Base-by-base conservation (phyloP, 768 basidiomycete genomes). In the Antrodiella citrinella region DNA sequence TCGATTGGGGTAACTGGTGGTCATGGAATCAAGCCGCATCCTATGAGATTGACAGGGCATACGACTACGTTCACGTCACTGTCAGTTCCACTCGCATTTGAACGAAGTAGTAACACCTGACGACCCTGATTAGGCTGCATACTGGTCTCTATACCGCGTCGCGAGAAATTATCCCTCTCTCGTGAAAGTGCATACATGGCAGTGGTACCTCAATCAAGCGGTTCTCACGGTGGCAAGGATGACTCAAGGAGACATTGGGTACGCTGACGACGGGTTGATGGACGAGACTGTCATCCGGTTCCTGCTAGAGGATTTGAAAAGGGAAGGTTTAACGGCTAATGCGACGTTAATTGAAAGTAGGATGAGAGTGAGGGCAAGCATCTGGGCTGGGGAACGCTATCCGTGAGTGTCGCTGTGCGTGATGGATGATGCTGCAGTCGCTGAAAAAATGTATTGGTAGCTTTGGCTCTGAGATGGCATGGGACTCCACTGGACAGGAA, bases 381-480 rank as follows among this genome's bases (percentile, higher is more conserved):
- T 54, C 4, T 80, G 78, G 78, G 69, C 75, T 4, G 65, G 66
- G 18, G 65, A 76, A 56, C 68, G 72, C 18, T 80, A 69, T 58
- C 77, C 77, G 77, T 80, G 53, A 59, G 76, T 57, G 7, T 22
- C 21, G 30, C 30, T 35, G 9, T 22, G 13, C 23, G 35, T 18
- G 18, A 38, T 18, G 10, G 35, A 38, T 10, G 10, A 38, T 10
- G 10, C 10, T 38, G 35, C 18, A 10, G 10, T 38, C 35, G 18
- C 35, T 38, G 35, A 38, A 38, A 10, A 10, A 18, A 18, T 38
- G 35, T 22, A 3, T 24, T 12, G n/a, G 7, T 35, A 78, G 76
- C 39, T 78, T 78, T 53, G 78, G 78, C 4, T 78, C 77, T 3
- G 78, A 80, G 58, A 77, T 78, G 76, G 77, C 77, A 9, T 78